A percentile compares a stretch with the other conserved stretches of the same genome.
Conservation (phyloP, 2,329 filamentous ascomycete species). For the Eutypella sp. region DNA sequence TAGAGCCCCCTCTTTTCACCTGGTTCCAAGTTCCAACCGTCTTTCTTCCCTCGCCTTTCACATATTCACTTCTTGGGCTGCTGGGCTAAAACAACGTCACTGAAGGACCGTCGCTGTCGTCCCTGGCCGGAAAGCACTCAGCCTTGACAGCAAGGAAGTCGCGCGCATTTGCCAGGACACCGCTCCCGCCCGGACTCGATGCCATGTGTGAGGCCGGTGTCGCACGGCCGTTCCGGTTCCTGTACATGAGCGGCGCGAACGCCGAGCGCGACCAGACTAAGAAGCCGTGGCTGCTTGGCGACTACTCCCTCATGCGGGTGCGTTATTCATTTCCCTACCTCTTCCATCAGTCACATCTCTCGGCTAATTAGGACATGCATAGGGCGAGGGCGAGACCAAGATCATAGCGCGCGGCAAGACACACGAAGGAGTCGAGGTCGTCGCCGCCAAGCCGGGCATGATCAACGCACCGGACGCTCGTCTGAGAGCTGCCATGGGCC, state of each 20-base stretch:
- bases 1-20: conserved; percentile 1
- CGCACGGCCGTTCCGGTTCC: conserved; percentile 26
- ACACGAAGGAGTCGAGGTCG: conserved; percentile 33
- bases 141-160: conserved; percentile 14
- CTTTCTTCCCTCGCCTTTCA: neutral
- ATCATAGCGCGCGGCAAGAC: conserved; percentile 37
- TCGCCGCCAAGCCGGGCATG: conserved; percentile 38
- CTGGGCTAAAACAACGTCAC: no score
- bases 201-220: conserved; percentile 22
- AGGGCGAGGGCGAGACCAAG: conserved; percentile 43
- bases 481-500: conserved; percentile 13
- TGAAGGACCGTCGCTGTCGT: conserved; percentile 26
- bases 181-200: conserved; percentile 17
- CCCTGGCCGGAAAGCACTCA: conserved; percentile 16
- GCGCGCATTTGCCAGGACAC: conserved; percentile 20
- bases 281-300: conserved; percentile 29
- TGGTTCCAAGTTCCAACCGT: no score
- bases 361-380: neutral
- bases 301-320: conserved; percentile 45
- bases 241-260: conserved; percentile 38
- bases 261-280: conserved; percentile 41
- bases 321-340: neutral
- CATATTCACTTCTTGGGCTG: neutral
- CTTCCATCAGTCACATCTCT: neutral
- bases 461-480: conserved; percentile 29